These are phyloP conservation scores for Wickerhamiella dianesei DNA, from an alignment of 805 yeast genomes.

Conservation along the genomic window DNA sequence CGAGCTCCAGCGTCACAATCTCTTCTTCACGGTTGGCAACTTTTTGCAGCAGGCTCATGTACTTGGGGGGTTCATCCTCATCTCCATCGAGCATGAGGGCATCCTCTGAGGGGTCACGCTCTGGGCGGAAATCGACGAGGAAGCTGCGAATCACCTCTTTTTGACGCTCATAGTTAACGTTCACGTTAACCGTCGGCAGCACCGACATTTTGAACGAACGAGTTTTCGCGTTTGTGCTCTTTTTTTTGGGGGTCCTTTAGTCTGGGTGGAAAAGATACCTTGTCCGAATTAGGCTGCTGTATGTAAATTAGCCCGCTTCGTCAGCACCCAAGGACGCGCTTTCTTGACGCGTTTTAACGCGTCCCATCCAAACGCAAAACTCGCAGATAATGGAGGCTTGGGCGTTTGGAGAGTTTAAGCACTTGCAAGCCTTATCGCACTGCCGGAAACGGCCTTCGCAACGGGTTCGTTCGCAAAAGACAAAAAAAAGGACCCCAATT, in stretches of 20 bases:
- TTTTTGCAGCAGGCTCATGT: constrained; percentile 56
- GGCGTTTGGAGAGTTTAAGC: no score
- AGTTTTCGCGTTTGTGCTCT: no score
- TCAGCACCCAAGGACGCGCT: neutral
- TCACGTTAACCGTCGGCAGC: constrained; percentile 25
- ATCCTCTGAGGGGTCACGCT: constrained; percentile 20
- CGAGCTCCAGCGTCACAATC: constrained; percentile 61
- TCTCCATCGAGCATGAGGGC: constrained; percentile 21
- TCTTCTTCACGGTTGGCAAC: constrained; percentile 73
- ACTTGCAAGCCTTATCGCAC: no score
- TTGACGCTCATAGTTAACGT: constrained; percentile 60
- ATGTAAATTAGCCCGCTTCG: neutral
- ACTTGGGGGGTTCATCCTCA: constrained; percentile 33
- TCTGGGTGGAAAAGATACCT: neutral
- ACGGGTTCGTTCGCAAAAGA: no score
- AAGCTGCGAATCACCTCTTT: constrained; percentile 48
- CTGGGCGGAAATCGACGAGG: constrained; percentile 45
- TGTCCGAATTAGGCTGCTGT: neutral
- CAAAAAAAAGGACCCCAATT: no score
- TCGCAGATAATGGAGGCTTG: neutral
- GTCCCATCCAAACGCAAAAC: neutral
- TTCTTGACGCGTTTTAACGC: neutral
- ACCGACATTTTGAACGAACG: constrained; percentile 7
- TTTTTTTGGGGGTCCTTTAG: neutral
- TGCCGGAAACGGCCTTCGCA: no score